Conservation (phyloP, 768 basidiomycete genomes). For the Porphyrellus cyaneotinctus region DNA sequence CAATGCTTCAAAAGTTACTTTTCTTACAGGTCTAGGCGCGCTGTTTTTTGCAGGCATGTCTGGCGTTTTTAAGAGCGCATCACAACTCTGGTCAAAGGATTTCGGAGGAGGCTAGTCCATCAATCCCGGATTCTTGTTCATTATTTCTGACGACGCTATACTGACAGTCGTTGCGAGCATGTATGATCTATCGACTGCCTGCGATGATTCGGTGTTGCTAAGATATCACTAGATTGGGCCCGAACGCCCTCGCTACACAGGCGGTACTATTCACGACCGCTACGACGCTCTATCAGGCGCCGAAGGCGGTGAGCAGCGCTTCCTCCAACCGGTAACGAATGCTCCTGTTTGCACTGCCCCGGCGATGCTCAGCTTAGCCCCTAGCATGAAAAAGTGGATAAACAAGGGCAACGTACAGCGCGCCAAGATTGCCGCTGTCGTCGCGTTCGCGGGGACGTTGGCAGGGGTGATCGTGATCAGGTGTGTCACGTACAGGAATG, state of each 20-base stretch:
- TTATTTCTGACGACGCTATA: constrained; percentile 2
- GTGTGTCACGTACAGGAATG: neutral
- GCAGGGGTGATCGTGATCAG: constrained; percentile 11
- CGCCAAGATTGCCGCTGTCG: constrained; percentile 17
- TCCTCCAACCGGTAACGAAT: constrained; percentile 27
- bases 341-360: neutral
- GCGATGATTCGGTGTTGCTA: neutral
- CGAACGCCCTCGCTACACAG: constrained; percentile 24
- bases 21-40: constrained; percentile 16
- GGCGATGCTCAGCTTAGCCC: neutral
- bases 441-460: constrained; percentile 16
- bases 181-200: constrained; percentile 10
- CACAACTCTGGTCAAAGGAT: constrained; percentile 30
- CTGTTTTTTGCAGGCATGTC: constrained; percentile 17
- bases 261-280: constrained; percentile 23
- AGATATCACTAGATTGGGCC: constrained; percentile 15
- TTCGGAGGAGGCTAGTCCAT: constrained; percentile 21
- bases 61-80: constrained; percentile 22
- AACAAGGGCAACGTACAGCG: constrained; percentile 14
- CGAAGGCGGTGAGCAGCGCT: constrained; percentile 15
- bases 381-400: constrained; percentile 23
- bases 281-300: constrained; percentile 23
- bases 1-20: neutral
- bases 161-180: constrained; percentile 20
- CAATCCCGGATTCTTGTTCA: neutral